Percentiles rank a stretch among this genome's conserved stretches.
phyloP scores from a whole-genome alignment of 1,284 basidiomycete genomes.

The Apiotrichum domesticum region DNA sequence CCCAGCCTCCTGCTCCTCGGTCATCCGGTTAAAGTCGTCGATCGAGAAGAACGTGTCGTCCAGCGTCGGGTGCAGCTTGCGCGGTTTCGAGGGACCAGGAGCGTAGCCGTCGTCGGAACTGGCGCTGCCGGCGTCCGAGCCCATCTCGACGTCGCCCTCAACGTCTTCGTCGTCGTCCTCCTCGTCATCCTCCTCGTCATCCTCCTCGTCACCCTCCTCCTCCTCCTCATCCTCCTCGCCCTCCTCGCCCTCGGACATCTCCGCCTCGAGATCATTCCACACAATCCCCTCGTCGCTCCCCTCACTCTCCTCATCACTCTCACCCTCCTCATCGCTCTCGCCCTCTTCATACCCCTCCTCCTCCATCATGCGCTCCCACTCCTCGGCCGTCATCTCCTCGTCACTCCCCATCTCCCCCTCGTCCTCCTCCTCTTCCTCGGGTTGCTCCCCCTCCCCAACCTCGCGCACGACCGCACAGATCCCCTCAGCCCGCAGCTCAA shows the following conservation, averaged over 20 bases:
- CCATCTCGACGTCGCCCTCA: constrained; percentile 26
- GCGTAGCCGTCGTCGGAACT: constrained; percentile 12
- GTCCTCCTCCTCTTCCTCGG: constrained; percentile 25
- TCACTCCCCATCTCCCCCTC: constrained; percentile 23
- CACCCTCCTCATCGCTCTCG: constrained; percentile 8
- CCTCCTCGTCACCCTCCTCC: constrained; percentile 48
- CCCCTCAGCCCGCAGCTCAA: constrained; percentile 66
- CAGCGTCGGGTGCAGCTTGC: constrained; percentile 55
- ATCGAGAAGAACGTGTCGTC: constrained; percentile 93
- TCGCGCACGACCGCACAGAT: constrained; percentile 40
- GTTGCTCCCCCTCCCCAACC: constrained; percentile 28
- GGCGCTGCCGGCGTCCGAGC: constrained; percentile 22
- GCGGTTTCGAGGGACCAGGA: constrained; percentile 38
- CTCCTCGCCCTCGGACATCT: constrained; percentile 4
- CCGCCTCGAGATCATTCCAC: background rate
- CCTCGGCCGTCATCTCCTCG: constrained; percentile 38
- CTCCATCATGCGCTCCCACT: constrained; percentile 35
- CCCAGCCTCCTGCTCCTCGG: constrained; percentile 69
- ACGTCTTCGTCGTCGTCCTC: constrained; percentile 51
- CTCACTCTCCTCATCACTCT: background rate
- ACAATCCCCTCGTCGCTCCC: constrained; percentile 10
- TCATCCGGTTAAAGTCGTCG: constrained; percentile 79
- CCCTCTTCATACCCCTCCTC: constrained; percentile 26
- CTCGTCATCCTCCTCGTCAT: constrained; percentile 53
- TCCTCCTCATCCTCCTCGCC: constrained; percentile 25